Base-by-base conservation (phyloP, 139 green algal genomes). In the Picochlorum sp. region DNA sequence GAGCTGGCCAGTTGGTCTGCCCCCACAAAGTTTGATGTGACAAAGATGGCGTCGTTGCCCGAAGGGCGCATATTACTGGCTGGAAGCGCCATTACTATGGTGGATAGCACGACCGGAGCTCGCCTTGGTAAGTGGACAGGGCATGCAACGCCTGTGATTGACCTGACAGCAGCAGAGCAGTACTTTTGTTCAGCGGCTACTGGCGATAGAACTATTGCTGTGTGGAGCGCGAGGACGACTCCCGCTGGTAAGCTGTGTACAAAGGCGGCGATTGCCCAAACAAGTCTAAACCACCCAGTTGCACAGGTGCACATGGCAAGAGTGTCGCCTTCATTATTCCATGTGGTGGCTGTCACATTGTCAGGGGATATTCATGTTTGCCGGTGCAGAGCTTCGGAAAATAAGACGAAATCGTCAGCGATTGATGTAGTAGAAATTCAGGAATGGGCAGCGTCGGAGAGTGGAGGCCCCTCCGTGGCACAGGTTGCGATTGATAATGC, bases 91-190 rank as follows among this genome's bases (percentile, higher is more conserved):
- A n/a, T 71, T 5, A 20, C 51, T 8, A 21, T 65, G 18, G 21
- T 46, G 8, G 63, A 69, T 69, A 49, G n/a, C 6, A 62, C 21
- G 7, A 30, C 47, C 20, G 49, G 49, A 15, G 50, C n/a, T 14
- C 24, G 28, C 3, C 13, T 71, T 24, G 23, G 44, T 18, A 71
- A 71, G 37, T 71, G 51, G 51, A 60, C 64, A 18, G 64, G 64
- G 9, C 64, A 71, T 24, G 21, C 64, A n/a, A 71, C 28, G 15
- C 64, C 64, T 0, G 64, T 52, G 11, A 61, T 20, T 24, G 51
- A 30, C 11, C 5, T 71, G 16, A 24, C 24, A 47, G 28, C 49
- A 13, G 26, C 7, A 20, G 51, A 56, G 10, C 14, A 13, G 20
- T 71, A 47, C 26, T 34, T 26, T 24, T 71, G 64, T 26, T 62